Conservation (phyloP, 208 protist species). For the Plasmodiophora brassicae region DNA sequence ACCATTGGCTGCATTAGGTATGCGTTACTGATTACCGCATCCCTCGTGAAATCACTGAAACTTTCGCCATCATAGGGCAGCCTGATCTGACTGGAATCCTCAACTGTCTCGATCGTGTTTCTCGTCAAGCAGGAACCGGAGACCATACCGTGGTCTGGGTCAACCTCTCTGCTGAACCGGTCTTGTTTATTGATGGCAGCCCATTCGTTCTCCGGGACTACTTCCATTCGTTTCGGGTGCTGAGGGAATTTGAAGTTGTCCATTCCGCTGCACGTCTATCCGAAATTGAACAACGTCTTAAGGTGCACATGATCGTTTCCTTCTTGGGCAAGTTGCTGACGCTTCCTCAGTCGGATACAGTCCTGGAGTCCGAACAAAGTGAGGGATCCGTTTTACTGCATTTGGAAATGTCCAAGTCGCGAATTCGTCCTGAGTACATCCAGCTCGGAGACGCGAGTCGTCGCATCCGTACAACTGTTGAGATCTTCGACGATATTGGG, state of each 20-base stretch:
- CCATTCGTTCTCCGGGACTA: conserved; percentile 26
- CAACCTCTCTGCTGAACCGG: not conserved
- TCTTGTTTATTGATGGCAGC: not conserved
- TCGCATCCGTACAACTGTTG: not conserved
- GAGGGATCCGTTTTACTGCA: not conserved
- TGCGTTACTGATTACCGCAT: not conserved
- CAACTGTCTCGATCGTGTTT: not conserved
- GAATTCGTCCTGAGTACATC: not conserved
- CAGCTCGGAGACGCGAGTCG: not conserved
- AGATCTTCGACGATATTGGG: not conserved
- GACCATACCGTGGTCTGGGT: not conserved
- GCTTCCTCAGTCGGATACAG: not conserved
- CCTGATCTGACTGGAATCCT: not conserved
- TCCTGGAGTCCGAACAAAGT: not conserved
- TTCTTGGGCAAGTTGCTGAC: not conserved
- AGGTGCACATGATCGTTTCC: not conserved
- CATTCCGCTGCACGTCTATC: not conserved
- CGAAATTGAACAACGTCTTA: conserved; percentile 10
- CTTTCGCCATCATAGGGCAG: not conserved
- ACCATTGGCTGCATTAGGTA: not conserved
- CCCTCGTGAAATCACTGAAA: not conserved
- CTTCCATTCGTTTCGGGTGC: not conserved
- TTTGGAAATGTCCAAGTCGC: not conserved
- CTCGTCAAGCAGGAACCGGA: not conserved
- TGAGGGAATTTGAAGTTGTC: conserved; percentile 21